These are phyloP conservation scores for Suillus lakei DNA, from an alignment of 768 basidiomycete genomes.

Conservation along the genomic window DNA sequence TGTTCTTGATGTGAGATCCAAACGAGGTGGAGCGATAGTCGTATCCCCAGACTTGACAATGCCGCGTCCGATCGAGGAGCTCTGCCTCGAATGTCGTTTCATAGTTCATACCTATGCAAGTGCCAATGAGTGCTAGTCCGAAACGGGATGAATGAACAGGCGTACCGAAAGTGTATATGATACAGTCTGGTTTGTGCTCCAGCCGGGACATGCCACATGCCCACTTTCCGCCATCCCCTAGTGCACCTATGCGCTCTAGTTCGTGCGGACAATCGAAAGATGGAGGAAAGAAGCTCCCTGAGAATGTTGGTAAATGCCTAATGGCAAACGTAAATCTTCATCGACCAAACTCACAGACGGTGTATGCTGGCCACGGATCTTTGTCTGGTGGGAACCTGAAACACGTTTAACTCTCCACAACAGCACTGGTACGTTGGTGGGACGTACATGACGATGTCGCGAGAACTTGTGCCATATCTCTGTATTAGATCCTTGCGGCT, in stretches of 20 bases:
- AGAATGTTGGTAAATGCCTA: slow-evolving; percentile 9
- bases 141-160: background rate
- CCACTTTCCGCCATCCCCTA: slow-evolving; percentile 77
- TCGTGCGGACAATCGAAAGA: slow-evolving; percentile 50
- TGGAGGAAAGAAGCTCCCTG: slow-evolving; percentile 53
- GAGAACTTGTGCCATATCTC: slow-evolving; percentile 56
- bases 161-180: slow-evolving; percentile 67
- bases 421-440: slow-evolving; percentile 11
- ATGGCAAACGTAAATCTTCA: background rate
- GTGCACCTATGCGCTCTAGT: slow-evolving; percentile 46
- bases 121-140: background rate
- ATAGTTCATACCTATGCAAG: slow-evolving; percentile 49
- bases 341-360: slow-evolving; percentile 49
- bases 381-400: slow-evolving; percentile 56
- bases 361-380: slow-evolving; percentile 61
- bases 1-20: slow-evolving; percentile 37
- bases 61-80: slow-evolving; percentile 49
- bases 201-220: slow-evolving; percentile 65
- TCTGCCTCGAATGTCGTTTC: slow-evolving; percentile 70
- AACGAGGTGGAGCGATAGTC: slow-evolving; percentile 48
- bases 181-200: slow-evolving; percentile 55
- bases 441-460: slow-evolving; percentile 52
- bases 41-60: slow-evolving; percentile 66
- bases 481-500: slow-evolving; percentile 53
- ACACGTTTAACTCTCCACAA: slow-evolving; percentile 10